These are phyloP conservation scores for Debaryomyces psychrophilus DNA, from an alignment of 1,139 yeast genomes.

Conservation along the genomic window DNA sequence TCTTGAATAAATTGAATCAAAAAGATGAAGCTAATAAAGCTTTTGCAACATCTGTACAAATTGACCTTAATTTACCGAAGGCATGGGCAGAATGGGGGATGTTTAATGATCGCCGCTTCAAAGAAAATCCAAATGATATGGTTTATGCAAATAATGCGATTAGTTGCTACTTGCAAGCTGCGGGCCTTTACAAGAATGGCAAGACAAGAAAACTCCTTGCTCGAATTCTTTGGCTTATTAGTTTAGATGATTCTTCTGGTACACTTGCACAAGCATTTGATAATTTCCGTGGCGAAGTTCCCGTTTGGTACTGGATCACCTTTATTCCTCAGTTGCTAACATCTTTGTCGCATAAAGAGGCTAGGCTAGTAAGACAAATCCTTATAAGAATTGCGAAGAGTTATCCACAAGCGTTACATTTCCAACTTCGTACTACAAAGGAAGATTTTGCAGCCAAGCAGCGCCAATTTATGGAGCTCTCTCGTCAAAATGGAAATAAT, in stretches of 20 bases:
- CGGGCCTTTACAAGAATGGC: slow-evolving; percentile 91
- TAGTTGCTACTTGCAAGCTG: slow-evolving; percentile 95
- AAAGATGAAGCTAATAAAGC: slow-evolving; percentile 97
- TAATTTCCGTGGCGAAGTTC: slow-evolving; percentile 91
- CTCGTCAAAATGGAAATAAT: slow-evolving; percentile 27
- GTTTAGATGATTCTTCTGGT: slow-evolving; percentile 85
- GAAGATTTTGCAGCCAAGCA: slow-evolving; percentile 92
- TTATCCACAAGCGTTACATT: slow-evolving; percentile 96
- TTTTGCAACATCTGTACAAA: slow-evolving; percentile 95
- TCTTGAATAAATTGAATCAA: slow-evolving; percentile 84
- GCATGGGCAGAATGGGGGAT: slow-evolving; percentile 99
- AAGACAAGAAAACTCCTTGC: slow-evolving; percentile 88
- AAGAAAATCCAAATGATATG: slow-evolving; percentile 82
- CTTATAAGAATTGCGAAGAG: slow-evolving; percentile 91
- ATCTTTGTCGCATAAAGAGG: slow-evolving; percentile 88
- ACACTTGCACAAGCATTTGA: slow-evolving; percentile 87
- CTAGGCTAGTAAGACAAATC: slow-evolving; percentile 82
- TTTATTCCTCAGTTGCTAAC: slow-evolving; percentile 93
- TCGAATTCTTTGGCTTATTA: slow-evolving; percentile 89
- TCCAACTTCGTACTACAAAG: slow-evolving; percentile 91
- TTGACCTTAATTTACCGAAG: slow-evolving; percentile 89
- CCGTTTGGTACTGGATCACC: slow-evolving; percentile 99
- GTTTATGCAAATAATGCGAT: slow-evolving; percentile 91
- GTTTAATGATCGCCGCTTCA: slow-evolving; percentile 86
- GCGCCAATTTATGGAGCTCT: slow-evolving; percentile 70